phyloP scores from a whole-genome alignment of 306 rosid genomes.

The Vigna radiata region DNA sequence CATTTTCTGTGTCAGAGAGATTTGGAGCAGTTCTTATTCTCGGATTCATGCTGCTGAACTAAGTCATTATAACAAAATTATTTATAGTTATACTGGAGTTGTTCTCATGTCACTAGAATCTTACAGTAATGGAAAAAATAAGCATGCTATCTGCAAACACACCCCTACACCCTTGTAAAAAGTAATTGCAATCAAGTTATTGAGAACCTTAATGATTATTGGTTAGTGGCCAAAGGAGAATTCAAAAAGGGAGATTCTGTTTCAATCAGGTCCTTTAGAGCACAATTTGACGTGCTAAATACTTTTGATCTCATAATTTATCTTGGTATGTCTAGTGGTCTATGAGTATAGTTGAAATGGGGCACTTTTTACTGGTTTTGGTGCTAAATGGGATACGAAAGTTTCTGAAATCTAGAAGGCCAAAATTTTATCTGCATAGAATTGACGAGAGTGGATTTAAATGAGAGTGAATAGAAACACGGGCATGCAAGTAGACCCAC shows the following conservation, averaged over 20 bases:
- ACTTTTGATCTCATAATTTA: neutral
- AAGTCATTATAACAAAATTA: neutral
- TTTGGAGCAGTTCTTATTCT: neutral
- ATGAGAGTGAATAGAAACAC: neutral
- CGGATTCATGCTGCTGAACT: neutral
- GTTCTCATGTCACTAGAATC: neutral
- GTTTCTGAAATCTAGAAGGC: neutral
- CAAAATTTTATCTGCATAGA: neutral
- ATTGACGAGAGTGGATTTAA: neutral
- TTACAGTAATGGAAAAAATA: neutral
- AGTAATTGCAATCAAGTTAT: neutral
- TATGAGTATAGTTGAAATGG: neutral
- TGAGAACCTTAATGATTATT: neutral
- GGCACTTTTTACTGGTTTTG: neutral
- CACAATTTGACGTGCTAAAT: neutral
- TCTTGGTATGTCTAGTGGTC: neutral
- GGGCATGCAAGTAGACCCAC: neutral
- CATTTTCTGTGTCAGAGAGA: conserved; percentile 10
- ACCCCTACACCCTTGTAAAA: neutral
- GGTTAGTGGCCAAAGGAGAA: neutral
- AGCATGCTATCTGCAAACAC: neutral
- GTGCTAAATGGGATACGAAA: neutral
- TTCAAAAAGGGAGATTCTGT: neutral
- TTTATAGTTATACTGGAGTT: neutral
- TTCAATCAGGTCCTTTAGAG: neutral